Base-by-base conservation (phyloP, 2,329 filamentous ascomycete genomes). In the Leptographium procerum region DNA sequence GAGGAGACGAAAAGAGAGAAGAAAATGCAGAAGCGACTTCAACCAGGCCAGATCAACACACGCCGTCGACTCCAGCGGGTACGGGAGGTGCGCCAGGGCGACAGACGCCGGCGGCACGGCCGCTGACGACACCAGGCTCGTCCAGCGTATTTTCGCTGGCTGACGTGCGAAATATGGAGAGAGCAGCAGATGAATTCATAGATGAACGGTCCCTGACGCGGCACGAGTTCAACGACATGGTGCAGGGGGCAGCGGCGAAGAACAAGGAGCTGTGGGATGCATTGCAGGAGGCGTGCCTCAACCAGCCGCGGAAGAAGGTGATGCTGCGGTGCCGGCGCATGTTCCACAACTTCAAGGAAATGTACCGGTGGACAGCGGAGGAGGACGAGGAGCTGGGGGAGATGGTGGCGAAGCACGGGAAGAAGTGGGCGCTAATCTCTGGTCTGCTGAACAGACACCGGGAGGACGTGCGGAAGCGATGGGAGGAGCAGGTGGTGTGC, bases 381-480 rank as follows among this genome's bases (percentile, higher is more conserved):
- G 77, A 87, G 63, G 82, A 87, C 58, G 70, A 79, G 10, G 73
- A 79, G 59, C 69, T 88, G 8, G 70, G 66, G 5, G 62, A 71
- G 1, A 68, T 81, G 7, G 74, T 79, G 55, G 70, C 76, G 3
- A 61, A 69, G n/a, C 69, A 79, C 54, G 75, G 77, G 1, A 76
- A 73, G 19, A 80, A 82, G 60, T 91, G 86, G 84, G 76, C 77
- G 13, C 63, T 75, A 31, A 86, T 91, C 62, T 82, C 77, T 0
- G 72, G 75, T n/a, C 63, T 81, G 26, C 78, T 88, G 62, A 84
- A 84, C 61, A 83, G 88, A 7, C 79, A 83, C 45, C 75, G 80
- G 0, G 80, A 83, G 60, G 86, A 89, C 66, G 77, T 85, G 56
- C 80, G 86, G 55, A 86, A 89, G 67, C 82, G 87, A 4, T 88